Evolutionary conservation across 2,329 filamentous ascomycete species (phyloP), one percentile per base, ranked within the genome.

Genomic region (Akanthomyces dipterigenus): DNA sequence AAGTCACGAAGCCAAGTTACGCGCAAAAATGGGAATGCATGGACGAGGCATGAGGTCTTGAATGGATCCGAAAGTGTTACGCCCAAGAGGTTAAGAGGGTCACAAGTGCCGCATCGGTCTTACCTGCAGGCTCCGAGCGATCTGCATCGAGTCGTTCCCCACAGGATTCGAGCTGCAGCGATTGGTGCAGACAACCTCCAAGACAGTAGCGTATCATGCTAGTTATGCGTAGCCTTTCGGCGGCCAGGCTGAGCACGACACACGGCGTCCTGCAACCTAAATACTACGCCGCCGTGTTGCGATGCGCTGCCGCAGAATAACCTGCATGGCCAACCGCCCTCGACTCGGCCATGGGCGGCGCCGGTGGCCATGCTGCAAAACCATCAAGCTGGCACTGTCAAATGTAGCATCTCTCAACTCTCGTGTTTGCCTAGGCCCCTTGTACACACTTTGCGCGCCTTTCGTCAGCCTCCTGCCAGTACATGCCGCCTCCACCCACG

Each of bases 71-170:
- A 7, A 3, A 22, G 5, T 36, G 9, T 46, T n/a, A 7, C 12
- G 26, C 53, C 20, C 16, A 36, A 34, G 24, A 31, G 24, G 43
- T 12, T 48, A 36, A 46, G 38, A 43, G 54, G 54, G 54, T 56
- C 43, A n/a, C n/a, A 24, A 34, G 22, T 24, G 12, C 42, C 42
- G n/a, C 28, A 56, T 56, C 42, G n/a, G 20, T 16, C 11, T 56
- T 31, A 28, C 26, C 54, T 56, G 55, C 55, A 58, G 28, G 24
- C 55, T 40, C 36, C n/a, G n/a, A 59, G 22, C 18, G 48, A 59
- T 59, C 56, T 7, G 46, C 36, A 50, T 50, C 56, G 46, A 49
- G 18, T 59, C 36, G 7, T 59, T 51, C 56, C 26, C 56, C 56
- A 43, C 46, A 18, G 24, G 34, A 18, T 22, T 49, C 43, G 20